Base-by-base conservation (phyloP, 2,329 filamentous ascomycete species). In the Aspergillus aculeatinus region DNA sequence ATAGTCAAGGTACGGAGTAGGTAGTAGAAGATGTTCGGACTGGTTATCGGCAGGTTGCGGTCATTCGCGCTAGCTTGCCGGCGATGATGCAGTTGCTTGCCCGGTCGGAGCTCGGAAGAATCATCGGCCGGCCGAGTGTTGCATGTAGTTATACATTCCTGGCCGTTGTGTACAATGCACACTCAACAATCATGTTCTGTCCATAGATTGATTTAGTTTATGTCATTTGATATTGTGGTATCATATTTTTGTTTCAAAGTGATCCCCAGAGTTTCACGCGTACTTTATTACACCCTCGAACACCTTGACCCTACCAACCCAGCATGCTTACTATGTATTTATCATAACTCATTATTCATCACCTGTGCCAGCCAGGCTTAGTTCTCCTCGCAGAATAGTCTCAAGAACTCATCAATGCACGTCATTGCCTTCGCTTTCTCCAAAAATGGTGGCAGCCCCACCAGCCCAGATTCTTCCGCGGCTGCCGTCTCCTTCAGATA, bases 361-460 rank as follows among this genome's bases (percentile, higher is more conserved):
- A 57, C 54, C 58, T 65, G 63, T 66, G 51, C 59, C 64, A 64
- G 60, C 53, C 60, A 63, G 59, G 48, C 21, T 70, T 53, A 74
- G 55, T 69, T 64, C 47, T 76, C 72, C 59, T 78, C 76, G 48
- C 77, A 79, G 63, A 79, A 79, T 9, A 79, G 51, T 56, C 70
- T 72, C 63, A 79, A 60, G 11, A 79, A 67, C 44, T 74, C 74
- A 68, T 79, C 77, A 52, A 79, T 74, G 63, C 74, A 73, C 54
- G 70, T 73, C 68, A 76, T 79, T 21, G 75, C 76, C 55, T 73
- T 79, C 25, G 67, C 73, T 52, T 73, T 77, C 23, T 76, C 67
- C 53, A 79, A 59, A 16, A 72, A 58, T 12, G 69, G 58, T 11
- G 70, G 64, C 11, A 62, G 48, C 27, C 49, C 25, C 31, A 59